phyloP scores from a whole-genome alignment of 2,329 filamentous ascomycete species.

The Curvularia sp. region DNA sequence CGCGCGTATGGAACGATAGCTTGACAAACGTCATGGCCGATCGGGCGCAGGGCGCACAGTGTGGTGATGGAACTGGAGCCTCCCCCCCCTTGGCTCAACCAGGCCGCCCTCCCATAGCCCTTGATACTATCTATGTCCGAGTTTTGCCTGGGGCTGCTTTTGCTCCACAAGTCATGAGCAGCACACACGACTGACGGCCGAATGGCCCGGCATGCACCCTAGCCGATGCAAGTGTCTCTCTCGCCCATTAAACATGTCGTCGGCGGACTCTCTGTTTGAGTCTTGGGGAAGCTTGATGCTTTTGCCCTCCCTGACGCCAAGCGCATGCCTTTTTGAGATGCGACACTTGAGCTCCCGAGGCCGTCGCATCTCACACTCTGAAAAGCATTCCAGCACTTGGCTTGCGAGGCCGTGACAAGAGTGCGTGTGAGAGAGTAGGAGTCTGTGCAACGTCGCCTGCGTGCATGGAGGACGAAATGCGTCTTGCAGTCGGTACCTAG shows the following conservation, averaged over 20 bases:
- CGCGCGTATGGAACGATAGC: constrained; percentile 13
- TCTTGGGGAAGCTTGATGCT: constrained; percentile 36
- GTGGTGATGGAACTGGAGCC: constrained; percentile 10
- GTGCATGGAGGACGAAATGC: not conserved
- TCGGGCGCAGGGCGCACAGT: constrained; percentile 11
- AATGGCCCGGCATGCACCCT: constrained; percentile 16
- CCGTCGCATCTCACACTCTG: constrained; percentile 24
- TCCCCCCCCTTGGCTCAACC: constrained; percentile 5
- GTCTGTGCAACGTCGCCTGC: not conserved
- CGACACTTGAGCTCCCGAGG: constrained; percentile 29
- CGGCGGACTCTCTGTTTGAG: constrained; percentile 30
- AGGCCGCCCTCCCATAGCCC: not conserved
- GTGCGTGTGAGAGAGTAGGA: not conserved
- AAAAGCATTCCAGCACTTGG: constrained; percentile 12
- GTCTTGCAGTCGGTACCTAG: not conserved
- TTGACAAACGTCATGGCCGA: constrained; percentile 9
- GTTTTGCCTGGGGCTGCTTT: not conserved
- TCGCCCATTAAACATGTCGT: constrained; percentile 28
- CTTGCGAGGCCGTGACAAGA: constrained; percentile 5
- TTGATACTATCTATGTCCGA: not conserved
- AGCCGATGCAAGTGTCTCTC: constrained; percentile 20
- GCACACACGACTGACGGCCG: constrained; percentile 12
- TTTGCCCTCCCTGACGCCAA: constrained; percentile 37
- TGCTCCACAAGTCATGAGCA: constrained; percentile 5
- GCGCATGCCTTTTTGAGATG: constrained; percentile 26